Conservation (phyloP, 1,284 basidiomycete genomes). For the Trichosporon faecale region DNA sequence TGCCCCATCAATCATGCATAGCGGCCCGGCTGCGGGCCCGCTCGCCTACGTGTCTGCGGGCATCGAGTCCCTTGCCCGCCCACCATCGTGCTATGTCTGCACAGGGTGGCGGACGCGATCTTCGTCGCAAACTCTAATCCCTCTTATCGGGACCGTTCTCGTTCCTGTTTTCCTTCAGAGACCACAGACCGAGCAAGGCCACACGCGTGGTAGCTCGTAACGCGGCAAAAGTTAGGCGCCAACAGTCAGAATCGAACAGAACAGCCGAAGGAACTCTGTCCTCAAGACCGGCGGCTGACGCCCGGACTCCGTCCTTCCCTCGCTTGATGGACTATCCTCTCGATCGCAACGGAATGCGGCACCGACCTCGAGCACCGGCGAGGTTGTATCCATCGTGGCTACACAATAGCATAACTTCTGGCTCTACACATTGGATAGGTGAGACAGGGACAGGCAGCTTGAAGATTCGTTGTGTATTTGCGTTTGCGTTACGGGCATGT, state of each 20-base stretch:
- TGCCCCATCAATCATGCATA: not conserved
- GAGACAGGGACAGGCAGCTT: not conserved
- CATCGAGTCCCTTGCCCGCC: not conserved
- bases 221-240: not conserved
- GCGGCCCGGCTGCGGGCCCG: not conserved
- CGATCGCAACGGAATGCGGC: not conserved
- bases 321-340: not conserved
- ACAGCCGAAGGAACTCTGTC: not conserved
- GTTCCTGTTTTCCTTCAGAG: not conserved
- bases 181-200: not conserved
- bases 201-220: not conserved
- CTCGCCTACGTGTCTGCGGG: not conserved
- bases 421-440: not conserved
- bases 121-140: not conserved
- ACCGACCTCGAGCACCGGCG: not conserved
- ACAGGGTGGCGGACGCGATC: not conserved
- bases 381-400: not conserved
- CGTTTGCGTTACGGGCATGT: not conserved
- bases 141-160: not conserved
- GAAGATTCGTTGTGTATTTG: not conserved
- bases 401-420: not conserved
- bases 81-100: not conserved
- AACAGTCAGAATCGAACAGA: not conserved
- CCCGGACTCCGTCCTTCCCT: not conserved
- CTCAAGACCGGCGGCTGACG: not conserved